These are phyloP conservation scores for Carex littledalei DNA, from an alignment of 176 grass and related monocot genomes.

Conservation along the genomic window DNA sequence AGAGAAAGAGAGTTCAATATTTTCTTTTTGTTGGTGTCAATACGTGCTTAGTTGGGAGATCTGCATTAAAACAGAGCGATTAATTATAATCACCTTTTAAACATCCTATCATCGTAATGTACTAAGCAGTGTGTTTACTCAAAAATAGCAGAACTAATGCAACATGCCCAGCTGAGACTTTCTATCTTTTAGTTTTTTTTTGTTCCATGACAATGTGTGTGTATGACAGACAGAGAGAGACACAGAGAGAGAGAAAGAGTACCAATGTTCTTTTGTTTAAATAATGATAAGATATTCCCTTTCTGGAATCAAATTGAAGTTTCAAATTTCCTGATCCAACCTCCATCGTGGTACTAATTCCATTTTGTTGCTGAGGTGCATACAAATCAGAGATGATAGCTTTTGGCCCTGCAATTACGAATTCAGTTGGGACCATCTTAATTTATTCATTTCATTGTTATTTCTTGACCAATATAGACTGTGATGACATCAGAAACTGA, in stretches of 20 bases:
- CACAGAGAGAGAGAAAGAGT: constrained; percentile 8
- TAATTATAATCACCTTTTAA: neutral
- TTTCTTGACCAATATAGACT: neutral
- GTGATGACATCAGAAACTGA: neutral
- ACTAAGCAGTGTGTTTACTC: neutral
- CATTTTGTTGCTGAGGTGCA: constrained; percentile 16
- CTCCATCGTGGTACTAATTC: constrained; percentile 19
- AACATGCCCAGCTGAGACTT: neutral
- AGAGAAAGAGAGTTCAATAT: neutral
- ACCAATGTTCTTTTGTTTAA: constrained; percentile 34
- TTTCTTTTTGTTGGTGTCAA: neutral
- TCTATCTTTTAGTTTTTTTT: neutral
- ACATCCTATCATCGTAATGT: neutral
- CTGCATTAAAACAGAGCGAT: neutral
- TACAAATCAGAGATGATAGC: constrained; percentile 22
- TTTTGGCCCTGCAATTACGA: constrained; percentile 26
- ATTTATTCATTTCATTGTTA: neutral
- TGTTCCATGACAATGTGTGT: neutral
- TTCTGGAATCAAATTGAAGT: constrained; percentile 35
- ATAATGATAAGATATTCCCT: constrained; percentile 33
- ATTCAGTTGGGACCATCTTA: neutral
- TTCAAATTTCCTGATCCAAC: constrained; percentile 46
- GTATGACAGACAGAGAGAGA: neutral
- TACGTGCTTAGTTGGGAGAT: neutral
- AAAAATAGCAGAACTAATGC: neutral